Conservation (phyloP, 192 early-diverging fungal species). For the Linnemannia schmuckeri region DNA sequence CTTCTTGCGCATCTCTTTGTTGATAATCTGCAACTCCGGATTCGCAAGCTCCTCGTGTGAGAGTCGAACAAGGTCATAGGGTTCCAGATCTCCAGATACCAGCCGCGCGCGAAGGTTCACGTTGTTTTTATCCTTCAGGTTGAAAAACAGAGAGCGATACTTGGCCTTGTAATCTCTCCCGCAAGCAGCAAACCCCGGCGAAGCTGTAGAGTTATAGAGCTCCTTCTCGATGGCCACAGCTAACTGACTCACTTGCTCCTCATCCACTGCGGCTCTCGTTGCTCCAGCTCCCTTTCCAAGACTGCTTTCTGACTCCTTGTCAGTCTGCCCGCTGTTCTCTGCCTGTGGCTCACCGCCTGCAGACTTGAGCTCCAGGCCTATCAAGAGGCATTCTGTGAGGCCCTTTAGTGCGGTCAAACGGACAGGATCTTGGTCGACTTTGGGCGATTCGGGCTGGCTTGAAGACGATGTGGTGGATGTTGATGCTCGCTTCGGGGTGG, state of each 20-base stretch:
- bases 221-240: conserved; percentile 64
- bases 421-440: conserved; percentile 57
- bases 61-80: conserved; percentile 81
- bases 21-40: conserved; percentile 73
- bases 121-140: conserved; percentile 87
- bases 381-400: conserved; percentile 53
- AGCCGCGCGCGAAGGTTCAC: conserved; percentile 74
- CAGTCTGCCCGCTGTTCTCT: neutral
- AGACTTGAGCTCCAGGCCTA: conserved; percentile 26
- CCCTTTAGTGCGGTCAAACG: conserved; percentile 64
- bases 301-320: neutral
- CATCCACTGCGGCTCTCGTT: neutral
- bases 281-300: neutral
- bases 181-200: conserved; percentile 57
- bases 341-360: neutral
- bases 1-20: conserved; percentile 67
- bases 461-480: conserved; percentile 18
- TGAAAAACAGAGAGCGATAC: conserved; percentile 84
- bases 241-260: conserved; percentile 51
- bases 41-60: conserved; percentile 92
- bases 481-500: conserved; percentile 6
- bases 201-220: conserved; percentile 61
- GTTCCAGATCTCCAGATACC: conserved; percentile 71
- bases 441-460: conserved; percentile 30
- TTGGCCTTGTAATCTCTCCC: conserved; percentile 80